Conservation (phyloP, 2,329 filamentous ascomycete genomes). For the Escovopsis sp. region DNA sequence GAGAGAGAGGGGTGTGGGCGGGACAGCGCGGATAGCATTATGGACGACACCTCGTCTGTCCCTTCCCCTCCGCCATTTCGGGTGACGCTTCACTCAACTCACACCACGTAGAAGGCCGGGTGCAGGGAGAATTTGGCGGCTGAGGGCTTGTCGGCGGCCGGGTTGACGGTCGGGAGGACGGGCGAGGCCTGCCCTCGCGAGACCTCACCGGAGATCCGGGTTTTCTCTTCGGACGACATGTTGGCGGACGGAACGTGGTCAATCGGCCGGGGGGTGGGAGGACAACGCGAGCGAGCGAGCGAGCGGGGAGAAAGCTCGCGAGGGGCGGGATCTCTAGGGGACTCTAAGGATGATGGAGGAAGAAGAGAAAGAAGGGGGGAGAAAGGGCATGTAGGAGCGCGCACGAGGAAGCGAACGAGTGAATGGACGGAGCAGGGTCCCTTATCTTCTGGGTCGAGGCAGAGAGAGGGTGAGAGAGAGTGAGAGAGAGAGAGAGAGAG, state of each 20-base stretch:
- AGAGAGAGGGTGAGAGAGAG: slow-evolving; percentile 6
- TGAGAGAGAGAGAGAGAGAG: slow-evolving; percentile 13
- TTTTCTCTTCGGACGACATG: slow-evolving; percentile 55
- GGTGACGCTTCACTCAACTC: slow-evolving; percentile 15
- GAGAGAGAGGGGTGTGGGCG: too few relatives aligned
- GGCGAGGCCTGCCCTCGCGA: slow-evolving; percentile 40
- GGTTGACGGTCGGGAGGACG: slow-evolving; percentile 71
- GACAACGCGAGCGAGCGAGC: slow-evolving; percentile 18
- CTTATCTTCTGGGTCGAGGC: slow-evolving; percentile 6
- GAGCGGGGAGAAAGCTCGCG: slow-evolving; percentile 11
- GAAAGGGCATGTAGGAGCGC: slow-evolving; percentile 7
- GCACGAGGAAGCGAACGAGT: slow-evolving; percentile 19
- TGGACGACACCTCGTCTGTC: too few relatives aligned
- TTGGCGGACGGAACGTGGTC: slow-evolving; percentile 4
- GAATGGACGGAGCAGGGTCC: slow-evolving; percentile 18
- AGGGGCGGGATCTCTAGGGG: slow-evolving; percentile 2
- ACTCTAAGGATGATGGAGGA: not conserved
- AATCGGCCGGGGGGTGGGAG: not conserved
- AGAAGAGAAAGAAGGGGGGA: too few relatives aligned
- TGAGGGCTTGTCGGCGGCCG: slow-evolving; percentile 54
- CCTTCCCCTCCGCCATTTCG: too few relatives aligned
- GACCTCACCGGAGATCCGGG: slow-evolving; percentile 65
- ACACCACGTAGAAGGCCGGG: slow-evolving; percentile 73
- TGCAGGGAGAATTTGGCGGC: slow-evolving; percentile 52
- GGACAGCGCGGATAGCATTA: too few relatives aligned